These are phyloP conservation scores for Macrophomina phaseolina DNA, from an alignment of 2,329 filamentous ascomycete species.

Conservation along the genomic window DNA sequence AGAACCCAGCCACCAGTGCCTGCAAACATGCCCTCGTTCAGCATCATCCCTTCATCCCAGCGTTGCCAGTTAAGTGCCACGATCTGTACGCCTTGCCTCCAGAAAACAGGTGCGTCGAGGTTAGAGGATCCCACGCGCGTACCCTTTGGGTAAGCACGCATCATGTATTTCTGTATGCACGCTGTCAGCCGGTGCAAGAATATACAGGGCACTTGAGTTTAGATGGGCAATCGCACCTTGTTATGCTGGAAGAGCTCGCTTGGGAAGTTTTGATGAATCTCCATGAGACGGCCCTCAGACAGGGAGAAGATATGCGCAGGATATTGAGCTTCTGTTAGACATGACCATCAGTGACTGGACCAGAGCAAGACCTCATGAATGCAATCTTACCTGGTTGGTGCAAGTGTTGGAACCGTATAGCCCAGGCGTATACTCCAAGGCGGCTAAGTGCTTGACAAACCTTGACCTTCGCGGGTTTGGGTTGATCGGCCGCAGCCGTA, in stretches of 20 bases:
- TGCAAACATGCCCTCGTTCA: slow-evolving; percentile 91
- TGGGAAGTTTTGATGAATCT: slow-evolving; percentile 64
- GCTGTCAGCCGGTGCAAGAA: not conserved
- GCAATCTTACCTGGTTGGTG: slow-evolving; percentile 62
- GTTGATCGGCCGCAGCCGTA: slow-evolving; percentile 1
- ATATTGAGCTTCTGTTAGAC: slow-evolving; percentile 50
- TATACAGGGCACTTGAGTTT: not conserved
- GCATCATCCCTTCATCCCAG: slow-evolving; percentile 91
- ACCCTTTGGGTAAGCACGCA: slow-evolving; percentile 88
- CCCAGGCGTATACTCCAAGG: slow-evolving; percentile 85
- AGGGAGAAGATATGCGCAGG: slow-evolving; percentile 70
- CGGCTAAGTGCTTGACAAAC: slow-evolving; percentile 75
- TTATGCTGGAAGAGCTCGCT: slow-evolving; percentile 79
- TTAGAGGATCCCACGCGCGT: slow-evolving; percentile 85
- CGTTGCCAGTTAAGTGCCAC: slow-evolving; percentile 95
- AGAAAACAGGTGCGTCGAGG: slow-evolving; percentile 81
- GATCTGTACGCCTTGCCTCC: slow-evolving; percentile 87
- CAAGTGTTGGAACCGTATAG: slow-evolving; percentile 78
- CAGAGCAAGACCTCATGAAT: not conserved
- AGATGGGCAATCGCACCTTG: slow-evolving; percentile 41
- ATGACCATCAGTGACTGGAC: slow-evolving; percentile 5
- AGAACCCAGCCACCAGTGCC: slow-evolving; percentile 82
- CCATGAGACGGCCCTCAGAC: slow-evolving; percentile 69
- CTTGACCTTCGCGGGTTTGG: slow-evolving; percentile 47
- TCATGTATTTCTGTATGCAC: slow-evolving; percentile 64